Evolutionary conservation across 768 basidiomycete genomes (phyloP).

Genomic region (Gloeophyllum trabeum): DNA sequence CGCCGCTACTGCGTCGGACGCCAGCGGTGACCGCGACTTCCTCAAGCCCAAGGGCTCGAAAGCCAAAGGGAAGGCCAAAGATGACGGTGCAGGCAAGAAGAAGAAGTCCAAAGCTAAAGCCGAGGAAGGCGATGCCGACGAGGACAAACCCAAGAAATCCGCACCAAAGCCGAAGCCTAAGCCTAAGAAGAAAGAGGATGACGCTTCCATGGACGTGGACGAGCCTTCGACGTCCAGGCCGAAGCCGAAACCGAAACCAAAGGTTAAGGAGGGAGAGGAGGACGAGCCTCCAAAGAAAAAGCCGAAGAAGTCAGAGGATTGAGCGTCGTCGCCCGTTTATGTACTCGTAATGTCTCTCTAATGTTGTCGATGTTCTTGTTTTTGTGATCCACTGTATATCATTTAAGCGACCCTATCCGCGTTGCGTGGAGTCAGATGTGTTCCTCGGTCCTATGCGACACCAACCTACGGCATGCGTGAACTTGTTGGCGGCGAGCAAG

Average conservation of each 20-base stretch:
- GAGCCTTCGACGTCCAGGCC: constrained; percentile 25
- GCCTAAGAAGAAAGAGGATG: constrained; percentile 17
- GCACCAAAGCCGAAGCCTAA: constrained; percentile 21
- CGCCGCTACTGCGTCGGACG: constrained; percentile 75
- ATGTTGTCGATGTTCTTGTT: too few relatives aligned
- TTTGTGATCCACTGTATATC: too few relatives aligned
- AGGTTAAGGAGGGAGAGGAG: constrained; percentile 24
- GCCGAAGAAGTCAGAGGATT: constrained; percentile 31
- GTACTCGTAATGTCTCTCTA: too few relatives aligned
- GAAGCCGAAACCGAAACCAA: constrained; percentile 38
- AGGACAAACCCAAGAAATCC: constrained; percentile 23
- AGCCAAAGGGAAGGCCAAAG: constrained; percentile 17
- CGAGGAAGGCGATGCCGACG: constrained; percentile 32
- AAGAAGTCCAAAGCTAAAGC: constrained; percentile 24
- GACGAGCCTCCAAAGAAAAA: constrained; percentile 26
- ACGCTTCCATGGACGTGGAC: constrained; percentile 27
- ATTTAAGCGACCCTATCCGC: too few relatives aligned
- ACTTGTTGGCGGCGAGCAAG: too few relatives aligned
- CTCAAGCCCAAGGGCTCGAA: constrained; percentile 25
- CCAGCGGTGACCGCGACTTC: constrained; percentile 67
- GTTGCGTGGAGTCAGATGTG: too few relatives aligned
- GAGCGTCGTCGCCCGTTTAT: too few relatives aligned
- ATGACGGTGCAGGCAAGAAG: constrained; percentile 14
- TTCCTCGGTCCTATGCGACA: too few relatives aligned
- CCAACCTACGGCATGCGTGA: too few relatives aligned